Percentiles rank a stretch among this genome's conserved stretches.
Conservation (phyloP, 192 early-diverging fungal genomes). For the Entomortierella lignicola region DNA sequence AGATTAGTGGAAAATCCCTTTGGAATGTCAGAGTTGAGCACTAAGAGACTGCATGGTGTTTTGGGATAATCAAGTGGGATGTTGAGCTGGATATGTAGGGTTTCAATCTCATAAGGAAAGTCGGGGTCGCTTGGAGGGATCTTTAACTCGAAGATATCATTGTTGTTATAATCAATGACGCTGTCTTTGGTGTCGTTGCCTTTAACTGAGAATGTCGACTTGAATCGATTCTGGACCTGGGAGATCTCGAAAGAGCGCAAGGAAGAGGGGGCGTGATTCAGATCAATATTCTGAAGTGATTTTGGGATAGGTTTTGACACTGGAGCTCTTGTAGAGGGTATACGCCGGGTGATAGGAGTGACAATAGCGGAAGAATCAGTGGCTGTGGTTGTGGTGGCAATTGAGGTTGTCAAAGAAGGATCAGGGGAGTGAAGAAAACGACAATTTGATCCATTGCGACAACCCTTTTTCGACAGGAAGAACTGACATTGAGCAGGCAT, state of each 20-base stretch:
- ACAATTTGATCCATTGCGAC: slow-evolving; percentile 21
- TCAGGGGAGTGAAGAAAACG: slow-evolving; percentile 11
- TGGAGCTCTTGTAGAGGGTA: slow-evolving; percentile 7
- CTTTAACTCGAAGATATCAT: slow-evolving; percentile 21
- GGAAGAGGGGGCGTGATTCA: background rate
- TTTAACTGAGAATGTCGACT: background rate
- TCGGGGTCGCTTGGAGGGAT: slow-evolving; percentile 74
- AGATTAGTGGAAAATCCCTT: slow-evolving; percentile 63
- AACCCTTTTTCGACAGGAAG: slow-evolving; percentile 27
- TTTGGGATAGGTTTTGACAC: slow-evolving; percentile 29
- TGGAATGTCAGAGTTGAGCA: slow-evolving; percentile 66
- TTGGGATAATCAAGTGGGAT: slow-evolving; percentile 69
- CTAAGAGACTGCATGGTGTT: slow-evolving; percentile 37
- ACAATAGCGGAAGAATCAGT: background rate
- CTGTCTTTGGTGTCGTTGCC: background rate
- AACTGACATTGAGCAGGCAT: slow-evolving; percentile 11
- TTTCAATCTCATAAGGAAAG: slow-evolving; percentile 80
- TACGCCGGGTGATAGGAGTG: too few species aligned
- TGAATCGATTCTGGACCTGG: slow-evolving; percentile 28
- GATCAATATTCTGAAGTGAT: slow-evolving; percentile 14
- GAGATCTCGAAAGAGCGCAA: slow-evolving; percentile 34
- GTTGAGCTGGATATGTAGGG: slow-evolving; percentile 68
- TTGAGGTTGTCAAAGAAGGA: background rate
- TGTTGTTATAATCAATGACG: background rate
- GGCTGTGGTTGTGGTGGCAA: background rate